Evolutionary conservation across 257 asterid species (phyloP).

Genomic region (Nicotiana noctiflora): DNA sequence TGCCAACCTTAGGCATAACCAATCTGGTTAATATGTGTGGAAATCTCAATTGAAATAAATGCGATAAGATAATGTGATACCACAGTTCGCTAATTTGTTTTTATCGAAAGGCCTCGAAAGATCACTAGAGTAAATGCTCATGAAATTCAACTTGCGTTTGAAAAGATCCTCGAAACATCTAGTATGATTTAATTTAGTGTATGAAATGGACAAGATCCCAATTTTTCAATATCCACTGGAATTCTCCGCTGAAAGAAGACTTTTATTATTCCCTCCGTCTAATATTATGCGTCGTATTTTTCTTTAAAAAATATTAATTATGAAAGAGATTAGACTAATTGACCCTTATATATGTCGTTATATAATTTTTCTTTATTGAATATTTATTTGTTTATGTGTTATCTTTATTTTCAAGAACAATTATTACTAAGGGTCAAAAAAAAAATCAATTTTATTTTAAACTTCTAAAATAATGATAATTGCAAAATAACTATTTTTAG

Average conservation of each 20-base stretch:
- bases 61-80: background rate
- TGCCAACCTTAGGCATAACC: background rate
- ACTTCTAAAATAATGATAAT: no score
- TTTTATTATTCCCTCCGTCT: no score
- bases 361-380: no score
- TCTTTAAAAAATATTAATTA: no score
- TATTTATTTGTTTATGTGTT: no score
- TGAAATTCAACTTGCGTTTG: background rate
- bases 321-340: no score
- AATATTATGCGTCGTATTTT: no score
- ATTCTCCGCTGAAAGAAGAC: background rate
- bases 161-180: background rate
- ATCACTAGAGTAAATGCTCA: background rate
- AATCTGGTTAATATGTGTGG: background rate
- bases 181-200: background rate
- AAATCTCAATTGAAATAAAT: background rate
- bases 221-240: background rate
- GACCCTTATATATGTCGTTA: no score
- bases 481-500: no score
- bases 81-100: background rate
- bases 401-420: no score
- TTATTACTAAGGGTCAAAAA: no score
- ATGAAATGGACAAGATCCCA: background rate
- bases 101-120: background rate
- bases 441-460: no score